Evolutionary conservation across 2,329 filamentous ascomycete species (phyloP), one percentile per base, ranked within the genome.

Genomic region (Alternaria incomplexa): DNA sequence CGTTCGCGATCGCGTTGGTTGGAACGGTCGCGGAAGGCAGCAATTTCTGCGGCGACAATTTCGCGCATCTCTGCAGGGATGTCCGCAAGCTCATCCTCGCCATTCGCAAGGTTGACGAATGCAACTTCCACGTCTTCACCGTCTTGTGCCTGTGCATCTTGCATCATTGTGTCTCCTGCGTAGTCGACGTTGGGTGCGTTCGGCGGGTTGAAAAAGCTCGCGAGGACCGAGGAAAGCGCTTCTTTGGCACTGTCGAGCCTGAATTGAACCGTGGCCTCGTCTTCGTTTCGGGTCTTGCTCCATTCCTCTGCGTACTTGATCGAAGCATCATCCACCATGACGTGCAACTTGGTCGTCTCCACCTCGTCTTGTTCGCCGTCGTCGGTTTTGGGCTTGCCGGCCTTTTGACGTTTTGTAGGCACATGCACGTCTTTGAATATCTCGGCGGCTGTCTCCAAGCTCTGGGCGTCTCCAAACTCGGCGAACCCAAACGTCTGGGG

Each of bases 61-160:
- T 97, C 96, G 23, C 96, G 90, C 93, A 97, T 96, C 77, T 98
- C 96, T 1, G 93, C 91, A 0, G 96, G 96, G 51, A 99, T 97
- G 73, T 99, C 96, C 20, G 94, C 91, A 47, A 99, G 85, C 75
- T 99, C 96, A 75, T 99, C 96, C 66, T 99, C 96, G 56, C 91
- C 75, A 11, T 78, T 73, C 15, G 72, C 88, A 30, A 97, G 86
- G 5, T 93, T 91, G 62, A 98, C 97, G 61, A 94, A 97, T 67
- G 97, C 90, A 43, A 97, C 90, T 79, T 97, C 93, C 6, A 93
- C 89, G 58, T 89, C 88, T 44, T 82, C 81, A 32, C 89, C 89
- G 43, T 88, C 88, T 17, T 80, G 79, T 9, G 77, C 79, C 58
- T 79, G 77, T 17, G 77, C 81, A 64, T 92, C 90, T 50, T 86